Conservation (phyloP, 225 moss, liverwort and hornwort genomes). For the Polytrichum formosum region DNA sequence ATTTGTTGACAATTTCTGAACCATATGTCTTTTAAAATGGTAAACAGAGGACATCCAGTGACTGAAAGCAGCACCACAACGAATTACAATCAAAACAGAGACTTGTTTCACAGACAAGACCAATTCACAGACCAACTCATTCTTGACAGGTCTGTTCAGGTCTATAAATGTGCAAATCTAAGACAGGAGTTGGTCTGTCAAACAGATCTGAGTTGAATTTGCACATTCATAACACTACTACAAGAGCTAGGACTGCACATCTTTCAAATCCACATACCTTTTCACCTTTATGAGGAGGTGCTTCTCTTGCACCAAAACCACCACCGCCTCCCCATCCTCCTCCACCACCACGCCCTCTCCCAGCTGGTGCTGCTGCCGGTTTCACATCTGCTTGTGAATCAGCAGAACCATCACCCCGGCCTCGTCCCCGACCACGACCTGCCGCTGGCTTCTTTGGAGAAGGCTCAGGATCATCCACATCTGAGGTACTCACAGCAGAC, state of each 20-base stretch:
- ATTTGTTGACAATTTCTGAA: no score
- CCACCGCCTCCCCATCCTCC: slow-evolving; percentile 53
- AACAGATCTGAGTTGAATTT: neutral
- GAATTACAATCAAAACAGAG: no score
- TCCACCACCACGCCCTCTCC: slow-evolving; percentile 55
- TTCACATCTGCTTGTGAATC: slow-evolving; percentile 27
- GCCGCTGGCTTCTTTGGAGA: slow-evolving; percentile 59
- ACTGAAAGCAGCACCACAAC: no score
- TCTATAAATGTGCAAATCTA: no score
- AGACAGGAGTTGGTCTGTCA: no score
- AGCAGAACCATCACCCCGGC: slow-evolving; percentile 32
- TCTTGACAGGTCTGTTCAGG: no score
- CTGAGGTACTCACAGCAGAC: slow-evolving; percentile 17
- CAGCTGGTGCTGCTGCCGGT: slow-evolving; percentile 58
- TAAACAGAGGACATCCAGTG: no score
- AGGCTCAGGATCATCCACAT: slow-evolving; percentile 28
- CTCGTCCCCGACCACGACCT: slow-evolving; percentile 32
- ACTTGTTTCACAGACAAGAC: no score
- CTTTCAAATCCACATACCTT: slow-evolving; percentile 51
- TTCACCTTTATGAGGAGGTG: slow-evolving; percentile 93
- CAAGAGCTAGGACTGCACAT: neutral
- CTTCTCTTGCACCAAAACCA: slow-evolving; percentile 49
- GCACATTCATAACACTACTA: neutral
- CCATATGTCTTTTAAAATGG: no score
- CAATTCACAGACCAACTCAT: no score